Evolutionary conservation across 768 basidiomycete genomes (phyloP).

Genomic region (Pleurotus ostreatus): DNA sequence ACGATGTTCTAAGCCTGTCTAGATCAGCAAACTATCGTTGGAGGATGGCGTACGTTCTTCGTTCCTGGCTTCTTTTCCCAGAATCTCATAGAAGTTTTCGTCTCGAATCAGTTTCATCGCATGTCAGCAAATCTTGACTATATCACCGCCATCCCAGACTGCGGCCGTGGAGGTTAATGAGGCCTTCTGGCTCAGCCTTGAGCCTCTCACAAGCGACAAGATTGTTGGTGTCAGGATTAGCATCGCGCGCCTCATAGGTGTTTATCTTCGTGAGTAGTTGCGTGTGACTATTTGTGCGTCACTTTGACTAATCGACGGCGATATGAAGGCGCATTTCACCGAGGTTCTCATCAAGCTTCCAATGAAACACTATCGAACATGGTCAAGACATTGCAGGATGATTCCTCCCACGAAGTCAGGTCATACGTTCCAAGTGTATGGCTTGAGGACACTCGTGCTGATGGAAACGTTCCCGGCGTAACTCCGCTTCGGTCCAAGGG

Average conservation of each 20-base stretch:
- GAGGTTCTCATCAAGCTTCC: slow-evolving; percentile 26
- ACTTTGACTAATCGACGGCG: not conserved
- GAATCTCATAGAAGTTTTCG: slow-evolving; percentile 11
- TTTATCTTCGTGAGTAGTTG: slow-evolving; percentile 44
- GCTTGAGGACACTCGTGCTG: slow-evolving; percentile 7
- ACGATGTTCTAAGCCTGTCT: slow-evolving; percentile 41
- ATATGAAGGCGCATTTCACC: slow-evolving; percentile 25
- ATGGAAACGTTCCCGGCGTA: not conserved
- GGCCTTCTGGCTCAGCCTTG: slow-evolving; percentile 52
- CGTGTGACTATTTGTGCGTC: not conserved
- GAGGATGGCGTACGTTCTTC: slow-evolving; percentile 66
- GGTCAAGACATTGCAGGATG: slow-evolving; percentile 44
- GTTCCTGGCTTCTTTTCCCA: slow-evolving; percentile 5
- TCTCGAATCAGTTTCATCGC: slow-evolving; percentile 58
- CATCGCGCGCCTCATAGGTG: slow-evolving; percentile 68
- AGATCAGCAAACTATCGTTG: slow-evolving; percentile 47
- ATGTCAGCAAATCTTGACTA: slow-evolving; percentile 62
- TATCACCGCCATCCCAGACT: slow-evolving; percentile 27
- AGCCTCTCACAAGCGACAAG: slow-evolving; percentile 54
- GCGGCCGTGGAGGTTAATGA: slow-evolving; percentile 37
- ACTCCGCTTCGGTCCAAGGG: not conserved
- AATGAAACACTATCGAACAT: slow-evolving; percentile 31
- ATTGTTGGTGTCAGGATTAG: slow-evolving; percentile 86
- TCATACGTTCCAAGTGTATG: slow-evolving; percentile 46
- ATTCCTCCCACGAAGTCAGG: slow-evolving; percentile 58